phyloP scores from a whole-genome alignment of 2,329 filamentous ascomycete species.

The Fusarium sacchari region DNA sequence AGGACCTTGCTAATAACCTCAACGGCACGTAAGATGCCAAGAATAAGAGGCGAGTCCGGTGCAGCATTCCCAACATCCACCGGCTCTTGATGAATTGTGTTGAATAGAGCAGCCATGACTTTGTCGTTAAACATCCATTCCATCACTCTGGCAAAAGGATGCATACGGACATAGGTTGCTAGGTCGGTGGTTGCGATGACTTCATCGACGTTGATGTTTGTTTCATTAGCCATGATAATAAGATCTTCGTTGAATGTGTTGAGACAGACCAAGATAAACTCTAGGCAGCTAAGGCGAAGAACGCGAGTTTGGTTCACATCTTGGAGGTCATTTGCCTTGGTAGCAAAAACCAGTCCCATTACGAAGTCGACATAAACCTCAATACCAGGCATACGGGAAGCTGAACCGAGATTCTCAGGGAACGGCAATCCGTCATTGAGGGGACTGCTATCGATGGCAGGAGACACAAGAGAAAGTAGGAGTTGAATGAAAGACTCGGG shows the following conservation, averaged over 20 bases:
- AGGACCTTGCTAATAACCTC: slow-evolving; percentile 85
- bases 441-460: slow-evolving; percentile 67
- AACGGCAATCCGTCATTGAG: slow-evolving; percentile 84
- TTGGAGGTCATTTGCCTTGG: slow-evolving; percentile 70
- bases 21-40: slow-evolving; percentile 81
- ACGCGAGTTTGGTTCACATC: slow-evolving; percentile 77
- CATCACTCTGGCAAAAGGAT: slow-evolving; percentile 95
- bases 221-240: slow-evolving; percentile 83
- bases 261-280: slow-evolving; percentile 83
- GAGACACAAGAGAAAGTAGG: slow-evolving; percentile 75
- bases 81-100: slow-evolving; percentile 79
- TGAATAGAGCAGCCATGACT: slow-evolving; percentile 82
- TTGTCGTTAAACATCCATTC: slow-evolving; percentile 98
- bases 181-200: slow-evolving; percentile 80
- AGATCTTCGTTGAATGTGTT: slow-evolving; percentile 94
- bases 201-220: slow-evolving; percentile 77
- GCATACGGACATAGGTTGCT: slow-evolving; percentile 82
- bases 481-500: slow-evolving; percentile 85
- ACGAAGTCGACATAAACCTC: slow-evolving; percentile 94
- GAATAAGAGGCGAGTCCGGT: slow-evolving; percentile 82
- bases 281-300: slow-evolving; percentile 81
- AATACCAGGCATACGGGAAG: slow-evolving; percentile 81
- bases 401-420: slow-evolving; percentile 82
- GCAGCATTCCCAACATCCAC: slow-evolving; percentile 76
- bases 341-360: slow-evolving; percentile 79